Evolutionary conservation across 768 basidiomycete species (phyloP), one percentile per base, ranked within the genome.

Genomic region (Pisolithus microcarpus): DNA sequence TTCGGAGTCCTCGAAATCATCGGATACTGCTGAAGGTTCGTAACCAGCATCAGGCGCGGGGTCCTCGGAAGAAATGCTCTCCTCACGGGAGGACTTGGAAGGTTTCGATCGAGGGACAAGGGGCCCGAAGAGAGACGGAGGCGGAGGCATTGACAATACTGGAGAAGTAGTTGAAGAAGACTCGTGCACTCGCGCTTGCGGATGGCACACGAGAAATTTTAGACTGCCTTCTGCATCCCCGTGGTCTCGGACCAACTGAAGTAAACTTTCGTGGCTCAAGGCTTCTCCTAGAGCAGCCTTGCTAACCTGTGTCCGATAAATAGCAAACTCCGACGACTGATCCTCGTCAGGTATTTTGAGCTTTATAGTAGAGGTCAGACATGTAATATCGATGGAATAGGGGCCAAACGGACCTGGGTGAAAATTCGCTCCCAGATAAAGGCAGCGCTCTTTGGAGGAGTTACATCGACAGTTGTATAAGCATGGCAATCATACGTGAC

Each of bases 281-380:
- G 91, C 80, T 13, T 83, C 82, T 4, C 88, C 82, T 40, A 86
- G 78, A 16, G 86, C 85, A 56, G 75, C 85, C 24, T 80, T 77
- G 52, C 87, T 89, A 59, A 96, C 85, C 67, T 90, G 87, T 0
- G 92, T 95, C 54, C 83, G 85, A 72, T 89, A 92, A 49, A 98
- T 85, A 23, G 84, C 80, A 63, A 85, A 84, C 26, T 77, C 80
- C 7, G 62, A 52, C 7, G 75, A 65, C 62, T 87, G 84, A 51
- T 95, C 90, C 52, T 94, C 93, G 60, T 91, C 90, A 36, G 77
- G 75, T 39, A 97, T 86, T 62, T 82, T 80, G 54, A 92, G 72
- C 89, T 91, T 55, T 7, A 53, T 24, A 42, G 24, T 38, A 13
- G 15, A 30, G 31, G 45, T 52, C 40, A 61, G 36, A 46, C 31